Base-by-base conservation (phyloP, 2,329 filamentous ascomycete genomes). In the Penicillium frequentans region DNA sequence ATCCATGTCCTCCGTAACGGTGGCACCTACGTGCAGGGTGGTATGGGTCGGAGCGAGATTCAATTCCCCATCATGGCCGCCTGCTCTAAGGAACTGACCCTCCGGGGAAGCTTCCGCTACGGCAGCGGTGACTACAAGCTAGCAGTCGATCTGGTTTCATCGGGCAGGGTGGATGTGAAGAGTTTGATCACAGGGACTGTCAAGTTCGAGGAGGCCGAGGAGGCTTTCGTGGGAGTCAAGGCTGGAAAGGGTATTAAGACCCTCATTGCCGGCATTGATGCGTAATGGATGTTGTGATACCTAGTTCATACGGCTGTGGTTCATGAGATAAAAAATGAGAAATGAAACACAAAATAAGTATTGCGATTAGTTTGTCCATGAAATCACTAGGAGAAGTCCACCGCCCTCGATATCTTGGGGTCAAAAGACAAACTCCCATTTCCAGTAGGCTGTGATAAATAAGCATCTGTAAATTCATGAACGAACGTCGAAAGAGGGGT, bases 31-130 rank as follows among this genome's bases (percentile, higher is more conserved):
- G 88, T 96, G 9, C 91, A 96, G 78, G 91, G 87, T 58, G 93
- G 93, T 54, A 96, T 97, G 91, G 93, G 93, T 70, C 90, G 89
- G 72, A 76, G 86, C 39, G 90, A 96, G 69, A 93, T 97, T 73
- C 90, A 77, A 9, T 96, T 97, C 80, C 93, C 93, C 51, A 96
- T 98, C 73, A 90, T 93, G 84, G 89, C 90, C 5, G 82, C 96
- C 70, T 96, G 92, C 74, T 83, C 87, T 50, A 97, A 97, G 79
- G 93, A 98, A 80, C 81, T 96, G 51, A 96, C 88, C 11, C 83
- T 90, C 47, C 90, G 89, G 71, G 93, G 93, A 23, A 93, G 88
- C 61, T 98, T 98, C 82, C 86, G 93, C 39, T 98, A 98, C 75
- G 88, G 88, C 3, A 84, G 86, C 54, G 93, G 93, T 21, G 93